Evolutionary conservation across 2,329 filamentous ascomycete species (phyloP), one percentile per base, ranked within the genome.

Genomic region (Fusarium abutilonis): DNA sequence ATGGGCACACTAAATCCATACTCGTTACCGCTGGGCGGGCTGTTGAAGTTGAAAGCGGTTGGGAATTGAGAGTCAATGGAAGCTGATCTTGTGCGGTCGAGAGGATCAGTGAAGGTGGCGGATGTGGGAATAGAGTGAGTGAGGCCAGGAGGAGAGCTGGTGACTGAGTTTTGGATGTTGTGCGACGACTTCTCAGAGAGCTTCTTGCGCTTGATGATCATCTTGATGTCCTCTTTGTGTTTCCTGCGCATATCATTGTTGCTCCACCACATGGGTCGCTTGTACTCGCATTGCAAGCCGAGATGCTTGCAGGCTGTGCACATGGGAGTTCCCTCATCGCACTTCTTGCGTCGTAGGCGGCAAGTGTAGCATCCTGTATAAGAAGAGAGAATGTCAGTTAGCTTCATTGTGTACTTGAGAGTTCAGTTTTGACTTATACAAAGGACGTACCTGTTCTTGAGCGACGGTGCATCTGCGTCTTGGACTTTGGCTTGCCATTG

Each of bases 201-300:
- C 85, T 98, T 98, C 75, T 95, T 98, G 75, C 89, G 87, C 86
- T 97, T 97, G 83, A 99, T 98, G 77, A 94, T 92, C 78, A 90
- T 89, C 84, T 99, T 99, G 83, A 99, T 96, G 68, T 89, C 82
- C 74, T 98, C 95, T 80, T 98, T 99, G 76, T 97, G 92, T 53
- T 88, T 81, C 70, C 89, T 87, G 68, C 95, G 85, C 73, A 90
- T 87, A 64, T 97, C 93, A 73, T 91, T 90, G 82, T 95, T 97
- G 79, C 89, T 91, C 95, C 95, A 99, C 95, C 95, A 99, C 79
- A 91, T 87, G 34, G 95, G 95, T 73, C 93, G 84, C 83, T 96
- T 97, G 82, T 98, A 99, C 82, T 98, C 93, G 81, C 95, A 99
- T 72, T 85, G 83, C 54, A 99, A 84, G 50, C 91, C 90, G 53